phyloP scores from a whole-genome alignment of 495 filamentous ascomycete genomes.

The Tetracladium setigerum region DNA sequence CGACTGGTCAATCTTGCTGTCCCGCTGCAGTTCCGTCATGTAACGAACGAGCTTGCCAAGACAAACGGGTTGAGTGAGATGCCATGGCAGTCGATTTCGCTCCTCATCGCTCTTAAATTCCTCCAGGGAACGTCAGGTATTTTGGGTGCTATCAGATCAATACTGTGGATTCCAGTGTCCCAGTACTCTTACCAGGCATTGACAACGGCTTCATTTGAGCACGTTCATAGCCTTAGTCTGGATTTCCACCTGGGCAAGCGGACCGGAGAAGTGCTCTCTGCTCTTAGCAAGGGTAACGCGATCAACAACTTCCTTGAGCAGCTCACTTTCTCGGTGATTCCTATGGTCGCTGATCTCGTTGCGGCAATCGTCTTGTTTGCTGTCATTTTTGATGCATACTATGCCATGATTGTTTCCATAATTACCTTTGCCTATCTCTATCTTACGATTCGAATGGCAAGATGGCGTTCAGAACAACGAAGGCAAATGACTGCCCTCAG shows the following conservation, averaged over 20 bases:
- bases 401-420: conserved; percentile 82
- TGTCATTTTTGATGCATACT: conserved; percentile 73
- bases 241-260: conserved; percentile 97
- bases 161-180: conserved; percentile 90
- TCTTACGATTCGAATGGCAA: conserved; percentile 90
- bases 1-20: conserved; percentile 75
- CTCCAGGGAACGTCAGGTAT: conserved; percentile 84
- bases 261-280: conserved; percentile 91
- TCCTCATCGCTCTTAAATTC: conserved; percentile 76
- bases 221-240: conserved; percentile 88
- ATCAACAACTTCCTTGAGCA: conserved; percentile 97
- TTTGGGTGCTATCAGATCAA: conserved; percentile 70
- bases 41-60: conserved; percentile 55
- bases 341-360: conserved; percentile 85
- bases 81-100: conserved; percentile 63
- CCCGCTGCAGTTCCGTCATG: conserved; percentile 63
- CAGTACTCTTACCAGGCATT: conserved; percentile 95
- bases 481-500: conserved; percentile 91
- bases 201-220: conserved; percentile 91
- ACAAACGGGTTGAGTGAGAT: conserved; percentile 32
- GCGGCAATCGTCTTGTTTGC: conserved; percentile 86
- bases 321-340: conserved; percentile 88
- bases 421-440: conserved; percentile 97
- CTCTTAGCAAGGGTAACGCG: conserved; percentile 87
- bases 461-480: conserved; percentile 83